Evolutionary conservation across 176 grass and related monocot genomes (phyloP), one percentile per base, ranked within the genome.

Genomic region (Melocanna baccifera): DNA sequence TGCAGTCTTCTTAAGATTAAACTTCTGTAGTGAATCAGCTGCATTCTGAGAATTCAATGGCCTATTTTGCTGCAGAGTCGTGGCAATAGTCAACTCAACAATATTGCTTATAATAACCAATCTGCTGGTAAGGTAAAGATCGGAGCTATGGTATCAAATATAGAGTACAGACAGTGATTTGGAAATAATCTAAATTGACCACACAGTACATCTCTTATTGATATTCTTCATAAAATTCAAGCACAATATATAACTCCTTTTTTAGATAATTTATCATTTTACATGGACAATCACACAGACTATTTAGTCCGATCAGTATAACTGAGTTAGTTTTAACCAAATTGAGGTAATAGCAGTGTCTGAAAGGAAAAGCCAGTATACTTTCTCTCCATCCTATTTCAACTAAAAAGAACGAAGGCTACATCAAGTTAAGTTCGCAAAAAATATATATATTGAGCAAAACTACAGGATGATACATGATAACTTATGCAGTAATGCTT

Each of bases 41-140:
- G 5, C 91, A 92, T 98, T 98, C 85, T 98, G 96, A 79, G 94
- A 92, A 85, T 98, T 98, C 84, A 98, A 80, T 22, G 96, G 96
- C 77, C 89, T 95, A 80, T 98, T 98, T 98, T 98, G 91, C 96
- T 94, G 93, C 57, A 73, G 46, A 91, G 70, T 58, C 46, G 66
- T 78, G 75, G 48, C 37, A 79, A 83, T 46, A 76, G 22, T 78
- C 12, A 72, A 78, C 46, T 65, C 28, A 56, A 76, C n/a, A 52
- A 26, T 55, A 36, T 22, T 19, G 14, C 22, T 46, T 57, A 78
- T 67, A 74, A 69, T 13, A 69, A 59, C 1, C 6, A 45, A 78
- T 50, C 12, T 83, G 26, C 2, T 36, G 42, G 3, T 13, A 53
- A 42, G 22, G 39, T 67, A 48, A 53, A 39, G 8, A 53, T 4